Conservation (phyloP, 225 moss, liverwort and hornwort species). For the Sphagnum contortum region DNA sequence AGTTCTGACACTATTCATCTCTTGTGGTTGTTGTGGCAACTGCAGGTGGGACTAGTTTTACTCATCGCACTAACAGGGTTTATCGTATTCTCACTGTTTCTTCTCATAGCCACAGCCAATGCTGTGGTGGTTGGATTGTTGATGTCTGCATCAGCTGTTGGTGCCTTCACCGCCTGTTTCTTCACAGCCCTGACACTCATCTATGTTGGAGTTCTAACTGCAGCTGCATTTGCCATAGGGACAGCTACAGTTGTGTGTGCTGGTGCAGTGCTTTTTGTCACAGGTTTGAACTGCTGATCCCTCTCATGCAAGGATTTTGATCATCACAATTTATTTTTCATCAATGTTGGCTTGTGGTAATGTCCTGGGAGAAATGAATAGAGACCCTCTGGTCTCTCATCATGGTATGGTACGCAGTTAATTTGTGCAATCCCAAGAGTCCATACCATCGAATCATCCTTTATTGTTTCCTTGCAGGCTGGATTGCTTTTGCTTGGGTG, state of each 20-base stretch:
- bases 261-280: conserved; percentile 15
- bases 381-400: too few species aligned
- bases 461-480: conserved; percentile 24
- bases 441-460: too few species aligned
- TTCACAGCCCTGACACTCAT: conserved; percentile 30
- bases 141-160: conserved; percentile 35
- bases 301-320: too few species aligned
- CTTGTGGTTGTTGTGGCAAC: too few species aligned
- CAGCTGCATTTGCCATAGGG: conserved; percentile 20
- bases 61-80: conserved; percentile 31
- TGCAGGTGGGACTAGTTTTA: conserved; percentile 31
- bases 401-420: too few species aligned
- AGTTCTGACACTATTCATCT: too few species aligned
- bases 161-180: conserved; percentile 30
- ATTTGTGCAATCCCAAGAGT: too few species aligned
- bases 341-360: too few species aligned
- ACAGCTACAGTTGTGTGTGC: conserved; percentile 21
- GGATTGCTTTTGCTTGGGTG: conserved; percentile 55
- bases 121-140: conserved; percentile 26
- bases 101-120: conserved; percentile 36
- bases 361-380: too few species aligned
- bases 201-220: conserved; percentile 30
- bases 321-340: too few species aligned
- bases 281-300: conserved; percentile 18
- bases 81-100: conserved; percentile 29